Base-by-base conservation (phyloP, 768 basidiomycete species). In the Boletus speciosus region DNA sequence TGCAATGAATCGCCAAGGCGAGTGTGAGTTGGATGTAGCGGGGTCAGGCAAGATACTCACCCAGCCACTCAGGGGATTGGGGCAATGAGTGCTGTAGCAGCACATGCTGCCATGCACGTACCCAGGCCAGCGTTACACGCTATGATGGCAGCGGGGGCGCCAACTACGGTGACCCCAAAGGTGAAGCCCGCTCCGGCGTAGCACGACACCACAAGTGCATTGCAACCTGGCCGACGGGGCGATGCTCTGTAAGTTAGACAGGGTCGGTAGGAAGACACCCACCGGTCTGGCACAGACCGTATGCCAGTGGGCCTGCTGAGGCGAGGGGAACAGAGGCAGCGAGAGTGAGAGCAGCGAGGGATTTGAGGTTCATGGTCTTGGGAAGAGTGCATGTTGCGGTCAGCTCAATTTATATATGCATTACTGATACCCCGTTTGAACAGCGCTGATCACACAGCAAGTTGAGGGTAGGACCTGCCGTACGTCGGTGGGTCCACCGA, bases 221-320 rank as follows among this genome's bases (percentile, higher is more conserved):
- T 70, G 21, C 68, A 69, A 0, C 68, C 68, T 71, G 29, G 6
- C 0, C 14, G 16, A 44, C 5, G n/a, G 14, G 23, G 9, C 10
- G 12, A 6, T 2, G 2, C 16, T 3, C 1, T n/a, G 37, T 56
- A 19, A 49, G 45, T 15, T 16, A 15, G 2, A 29, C 15, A 1
- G 15, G 7, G 12, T 29, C 0, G 21, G 11, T 8, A 1, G 11
- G 11, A 15, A 3, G 8, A 29, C 1, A 31, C 42, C 40, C 4
- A 66, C 67, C 63, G 0, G 67, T 71, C 19, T 71, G 66, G 2
- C 67, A 70, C 0, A 53, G 0, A 0, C 3, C 70, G 5, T 69
- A 69, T 0, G 56, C 55, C 6, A 70, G 16, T 0, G 54, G 60
- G 0, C 68, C 65, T 0, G 65, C 68, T 0, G 52, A 42, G 9